These are phyloP conservation scores for Hibiscus tridactylites DNA, from an alignment of 345 rosid genomes.

Conservation along the genomic window DNA sequence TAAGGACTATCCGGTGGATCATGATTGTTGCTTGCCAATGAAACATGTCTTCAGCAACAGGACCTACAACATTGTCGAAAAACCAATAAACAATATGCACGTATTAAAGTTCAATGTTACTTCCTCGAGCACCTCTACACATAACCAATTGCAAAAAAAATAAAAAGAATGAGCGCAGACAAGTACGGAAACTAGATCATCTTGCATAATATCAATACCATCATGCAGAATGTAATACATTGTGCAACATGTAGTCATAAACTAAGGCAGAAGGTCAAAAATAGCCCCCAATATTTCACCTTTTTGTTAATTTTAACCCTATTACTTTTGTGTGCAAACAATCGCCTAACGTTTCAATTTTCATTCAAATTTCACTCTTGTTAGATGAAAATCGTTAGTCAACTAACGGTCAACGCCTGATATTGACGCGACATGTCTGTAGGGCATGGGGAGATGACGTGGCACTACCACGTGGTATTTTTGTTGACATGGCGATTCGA, in stretches of 20 bases:
- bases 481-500: no score
- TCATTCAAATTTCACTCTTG: no score
- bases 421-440: no score
- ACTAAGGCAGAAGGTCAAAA: no score
- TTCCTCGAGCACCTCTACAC: neutral
- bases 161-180: neutral
- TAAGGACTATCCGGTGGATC: constrained; percentile 83
- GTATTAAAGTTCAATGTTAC: neutral
- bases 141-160: neutral
- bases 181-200: neutral
- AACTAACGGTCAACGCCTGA: no score
- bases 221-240: neutral
- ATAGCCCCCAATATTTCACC: no score
- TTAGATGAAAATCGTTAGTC: no score
- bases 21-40: constrained; percentile 84
- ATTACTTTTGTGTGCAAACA: no score
- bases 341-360: no score
- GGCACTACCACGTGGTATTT: no score
- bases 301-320: no score
- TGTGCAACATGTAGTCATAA: neutral
- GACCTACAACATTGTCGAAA: constrained; percentile 31
- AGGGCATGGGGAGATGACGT: no score
- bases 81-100: neutral
- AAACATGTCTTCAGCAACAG: constrained; percentile 82
- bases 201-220: neutral